Evolutionary conservation across 1,284 basidiomycete species (phyloP).

Genomic region (Microbotryum lychnidis-dioicae): DNA sequence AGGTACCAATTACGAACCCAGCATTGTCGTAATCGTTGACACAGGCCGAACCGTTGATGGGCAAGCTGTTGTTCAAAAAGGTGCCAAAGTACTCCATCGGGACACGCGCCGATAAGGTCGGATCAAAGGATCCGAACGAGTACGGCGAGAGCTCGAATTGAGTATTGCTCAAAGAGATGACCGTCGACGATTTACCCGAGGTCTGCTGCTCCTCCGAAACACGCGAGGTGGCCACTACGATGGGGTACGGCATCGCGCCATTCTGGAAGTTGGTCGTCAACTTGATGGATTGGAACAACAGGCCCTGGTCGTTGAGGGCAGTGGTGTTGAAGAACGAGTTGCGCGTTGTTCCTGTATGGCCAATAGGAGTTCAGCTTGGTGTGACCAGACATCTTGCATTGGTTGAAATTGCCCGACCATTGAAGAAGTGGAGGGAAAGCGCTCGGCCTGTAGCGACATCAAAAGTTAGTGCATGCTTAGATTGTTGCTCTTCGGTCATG

Average conservation of each 20-base stretch:
- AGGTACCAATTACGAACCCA: slow-evolving; percentile 45
- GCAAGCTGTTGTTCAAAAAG: slow-evolving; percentile 48
- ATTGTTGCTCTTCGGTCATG: no score
- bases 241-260: slow-evolving; percentile 30
- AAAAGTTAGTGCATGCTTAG: slow-evolving; percentile 1
- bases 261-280: slow-evolving; percentile 25
- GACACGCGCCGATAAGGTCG: slow-evolving; percentile 53
- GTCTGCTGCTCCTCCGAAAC: slow-evolving; percentile 8
- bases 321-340: background rate
- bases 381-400: background rate
- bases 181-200: slow-evolving; percentile 5
- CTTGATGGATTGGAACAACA: slow-evolving; percentile 26
- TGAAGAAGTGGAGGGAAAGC: slow-evolving; percentile 31
- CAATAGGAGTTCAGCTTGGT: background rate
- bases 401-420: slow-evolving; percentile 21
- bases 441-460: slow-evolving; percentile 13
- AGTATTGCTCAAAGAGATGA: slow-evolving; percentile 29
- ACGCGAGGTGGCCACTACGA: slow-evolving; percentile 28
- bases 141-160: slow-evolving; percentile 49
- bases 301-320: slow-evolving; percentile 15
- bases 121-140: slow-evolving; percentile 62
- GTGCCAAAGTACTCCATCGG: slow-evolving; percentile 55
- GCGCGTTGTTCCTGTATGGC: background rate
- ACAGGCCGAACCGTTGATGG: slow-evolving; percentile 50
- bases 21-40: slow-evolving; percentile 59